Evolutionary conservation across 2,329 filamentous ascomycete genomes (phyloP).

Genomic region (Onygenales sp.): DNA sequence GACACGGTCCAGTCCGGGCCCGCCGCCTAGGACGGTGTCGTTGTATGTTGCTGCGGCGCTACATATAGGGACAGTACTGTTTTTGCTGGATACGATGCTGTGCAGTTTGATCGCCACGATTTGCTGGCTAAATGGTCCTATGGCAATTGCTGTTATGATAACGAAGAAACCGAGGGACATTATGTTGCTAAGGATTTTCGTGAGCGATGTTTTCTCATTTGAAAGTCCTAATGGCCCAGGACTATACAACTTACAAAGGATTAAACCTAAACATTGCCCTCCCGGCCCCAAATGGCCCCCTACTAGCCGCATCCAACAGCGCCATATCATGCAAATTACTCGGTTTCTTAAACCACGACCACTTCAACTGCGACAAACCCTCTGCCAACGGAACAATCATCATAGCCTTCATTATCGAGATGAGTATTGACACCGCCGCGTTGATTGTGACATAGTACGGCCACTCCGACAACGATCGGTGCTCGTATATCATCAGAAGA

Average conservation of each 20-base stretch:
- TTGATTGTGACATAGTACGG: slow-evolving; percentile 24
- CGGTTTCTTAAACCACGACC: slow-evolving; percentile 22
- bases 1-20: slow-evolving; percentile 15
- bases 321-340: slow-evolving; percentile 23
- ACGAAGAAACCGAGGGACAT: slow-evolving; percentile 21
- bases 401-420: slow-evolving; percentile 20
- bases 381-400: slow-evolving; percentile 22
- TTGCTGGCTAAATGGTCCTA: slow-evolving; percentile 24
- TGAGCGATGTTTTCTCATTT: not conserved
- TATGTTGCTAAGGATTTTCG: slow-evolving; percentile 12
- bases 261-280: slow-evolving; percentile 18
- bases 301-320: slow-evolving; percentile 24
- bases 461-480: slow-evolving; percentile 14
- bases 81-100: not conserved
- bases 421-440: slow-evolving; percentile 21
- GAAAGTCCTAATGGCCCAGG: not conserved
- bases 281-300: slow-evolving; percentile 21
- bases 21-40: slow-evolving; percentile 5
- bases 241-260: slow-evolving; percentile 14
- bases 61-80: slow-evolving; percentile 9
- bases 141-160: slow-evolving; percentile 17
- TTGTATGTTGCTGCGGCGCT: slow-evolving; percentile 10
- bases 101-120: slow-evolving; percentile 15
- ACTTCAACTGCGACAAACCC: slow-evolving; percentile 25
- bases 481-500: not conserved